Conservation (phyloP, 208 protist species). For the Leishmania braziliensis region DNA sequence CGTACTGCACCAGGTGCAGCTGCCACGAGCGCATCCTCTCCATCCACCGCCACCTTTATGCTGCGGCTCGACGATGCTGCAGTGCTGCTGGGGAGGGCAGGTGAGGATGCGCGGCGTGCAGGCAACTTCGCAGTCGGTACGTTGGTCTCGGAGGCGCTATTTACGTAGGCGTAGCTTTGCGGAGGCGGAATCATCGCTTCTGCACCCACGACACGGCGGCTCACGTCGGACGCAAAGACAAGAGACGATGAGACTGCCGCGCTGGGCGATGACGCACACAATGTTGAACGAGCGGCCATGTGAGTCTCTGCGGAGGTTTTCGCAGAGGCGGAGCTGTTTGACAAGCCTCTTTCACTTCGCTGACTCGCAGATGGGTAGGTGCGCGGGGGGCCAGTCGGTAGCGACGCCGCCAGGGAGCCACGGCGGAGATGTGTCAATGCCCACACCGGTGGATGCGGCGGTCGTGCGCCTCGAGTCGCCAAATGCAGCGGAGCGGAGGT, state of each 20-base stretch:
- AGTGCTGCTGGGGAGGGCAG: not conserved
- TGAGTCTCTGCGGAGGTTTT: not conserved
- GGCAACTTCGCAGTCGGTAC: not conserved
- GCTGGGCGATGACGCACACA: not conserved
- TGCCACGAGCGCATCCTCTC: conserved; percentile 9
- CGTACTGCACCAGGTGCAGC: conserved; percentile 18
- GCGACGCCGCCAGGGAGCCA: not conserved
- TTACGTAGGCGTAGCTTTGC: conserved; percentile 24
- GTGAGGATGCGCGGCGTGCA: not conserved
- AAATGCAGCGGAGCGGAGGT: not conserved
- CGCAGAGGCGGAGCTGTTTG: not conserved
- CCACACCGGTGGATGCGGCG: conserved; percentile 22
- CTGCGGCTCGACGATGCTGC: not conserved
- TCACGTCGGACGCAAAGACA: not conserved
- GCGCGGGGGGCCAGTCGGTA: not conserved
- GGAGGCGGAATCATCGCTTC: not conserved
- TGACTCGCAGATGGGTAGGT: not conserved
- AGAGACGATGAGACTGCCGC: not conserved
- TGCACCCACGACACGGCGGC: not conserved
- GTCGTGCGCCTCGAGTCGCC: not conserved
- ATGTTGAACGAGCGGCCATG: not conserved
- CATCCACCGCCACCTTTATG: conserved; percentile 11
- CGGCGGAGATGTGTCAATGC: not conserved
- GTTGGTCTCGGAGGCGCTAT: not conserved
- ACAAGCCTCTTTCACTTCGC: not conserved